Evolutionary conservation across 83 land plant genomes (phyloP).

Genomic region (Isoetes engelmannii): DNA sequence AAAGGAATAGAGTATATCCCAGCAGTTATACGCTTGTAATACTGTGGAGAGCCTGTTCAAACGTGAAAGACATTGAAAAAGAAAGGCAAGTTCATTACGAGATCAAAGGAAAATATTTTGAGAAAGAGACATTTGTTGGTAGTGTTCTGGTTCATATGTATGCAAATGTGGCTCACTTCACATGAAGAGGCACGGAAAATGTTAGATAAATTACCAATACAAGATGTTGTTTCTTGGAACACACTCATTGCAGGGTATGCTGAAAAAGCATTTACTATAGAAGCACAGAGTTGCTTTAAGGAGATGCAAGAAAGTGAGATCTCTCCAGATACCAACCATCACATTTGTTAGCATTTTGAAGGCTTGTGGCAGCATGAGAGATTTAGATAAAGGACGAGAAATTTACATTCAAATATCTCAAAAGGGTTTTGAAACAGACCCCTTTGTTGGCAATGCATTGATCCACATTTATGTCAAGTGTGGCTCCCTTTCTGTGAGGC

Average conservation of each 20-base stretch:
- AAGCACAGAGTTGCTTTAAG: not conserved
- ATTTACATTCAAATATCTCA: slow-evolving; percentile 2
- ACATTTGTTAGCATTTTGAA: not conserved
- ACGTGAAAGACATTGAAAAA: not conserved
- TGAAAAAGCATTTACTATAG: not conserved
- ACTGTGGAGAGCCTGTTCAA: not conserved
- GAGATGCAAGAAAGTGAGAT: not conserved
- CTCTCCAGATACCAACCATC: not conserved
- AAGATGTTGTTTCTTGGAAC: not conserved
- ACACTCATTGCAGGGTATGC: slow-evolving; percentile 1
- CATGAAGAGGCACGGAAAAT: not conserved
- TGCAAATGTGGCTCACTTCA: slow-evolving; percentile 9
- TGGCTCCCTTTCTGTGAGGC: slow-evolving; percentile 6
- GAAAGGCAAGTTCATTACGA: not conserved
- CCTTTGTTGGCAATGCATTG: not conserved
- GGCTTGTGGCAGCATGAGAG: not conserved
- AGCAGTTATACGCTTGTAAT: not conserved
- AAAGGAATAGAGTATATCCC: not conserved
- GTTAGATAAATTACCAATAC: slow-evolving; percentile 1
- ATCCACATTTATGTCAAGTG: slow-evolving; percentile 6
- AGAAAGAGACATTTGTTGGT: not conserved
- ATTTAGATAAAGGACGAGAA: not conserved
- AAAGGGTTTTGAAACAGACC: not conserved
- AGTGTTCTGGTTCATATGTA: slow-evolving; percentile 9
- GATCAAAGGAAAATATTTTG: not conserved